phyloP scores from a whole-genome alignment of 1,284 basidiomycete species.

The Ustilago cynodontis region DNA sequence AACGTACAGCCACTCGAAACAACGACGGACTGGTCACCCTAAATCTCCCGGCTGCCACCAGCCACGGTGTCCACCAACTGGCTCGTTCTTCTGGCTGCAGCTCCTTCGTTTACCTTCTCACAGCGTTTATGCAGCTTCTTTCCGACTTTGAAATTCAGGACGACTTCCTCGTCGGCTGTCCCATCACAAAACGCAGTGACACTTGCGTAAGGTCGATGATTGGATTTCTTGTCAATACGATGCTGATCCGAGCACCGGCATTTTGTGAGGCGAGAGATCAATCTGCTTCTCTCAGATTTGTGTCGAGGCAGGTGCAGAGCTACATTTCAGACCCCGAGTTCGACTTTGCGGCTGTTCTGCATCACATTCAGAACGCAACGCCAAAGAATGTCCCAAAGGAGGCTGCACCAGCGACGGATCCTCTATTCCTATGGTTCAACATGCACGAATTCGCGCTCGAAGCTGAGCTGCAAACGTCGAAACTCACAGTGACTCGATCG shows the following conservation, averaged over 20 bases:
- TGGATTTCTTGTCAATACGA: neutral
- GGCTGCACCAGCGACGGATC: neutral
- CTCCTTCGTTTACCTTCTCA: neutral
- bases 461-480: neutral
- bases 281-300: neutral
- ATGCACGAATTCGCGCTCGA: neutral
- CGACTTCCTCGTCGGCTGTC: neutral
- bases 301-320: neutral
- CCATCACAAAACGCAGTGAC: neutral
- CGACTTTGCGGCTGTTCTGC: neutral
- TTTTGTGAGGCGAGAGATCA: neutral
- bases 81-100: neutral
- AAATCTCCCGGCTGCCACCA: neutral
- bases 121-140: neutral
- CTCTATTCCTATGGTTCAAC: neutral
- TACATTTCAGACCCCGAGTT: neutral
- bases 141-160: neutral
- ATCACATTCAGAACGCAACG: neutral
- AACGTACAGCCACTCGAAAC: neutral
- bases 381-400: neutral
- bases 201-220: neutral
- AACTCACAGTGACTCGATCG: neutral
- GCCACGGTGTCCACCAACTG: neutral
- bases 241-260: neutral
- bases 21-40: neutral